These are phyloP conservation scores for Echinochloa phyllopogon DNA, from an alignment of 176 grass and related monocot species.

Conservation along the genomic window DNA sequence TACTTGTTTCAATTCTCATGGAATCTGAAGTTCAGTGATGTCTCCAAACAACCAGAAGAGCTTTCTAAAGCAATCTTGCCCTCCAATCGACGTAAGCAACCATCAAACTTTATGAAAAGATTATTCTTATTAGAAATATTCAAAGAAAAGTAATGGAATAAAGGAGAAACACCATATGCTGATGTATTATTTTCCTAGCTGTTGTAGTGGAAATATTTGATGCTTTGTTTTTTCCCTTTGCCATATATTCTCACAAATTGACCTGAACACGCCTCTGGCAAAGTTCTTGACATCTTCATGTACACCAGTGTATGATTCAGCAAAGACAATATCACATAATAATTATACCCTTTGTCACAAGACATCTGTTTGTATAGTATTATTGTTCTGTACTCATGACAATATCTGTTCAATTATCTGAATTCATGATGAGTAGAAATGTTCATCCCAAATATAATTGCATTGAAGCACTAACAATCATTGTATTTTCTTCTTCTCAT, in stretches of 20 bases:
- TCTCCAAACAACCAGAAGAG: conserved; percentile 13
- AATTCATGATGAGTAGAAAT: neutral
- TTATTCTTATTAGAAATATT: conserved; percentile 11
- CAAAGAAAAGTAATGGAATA: neutral
- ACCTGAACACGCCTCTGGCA: neutral
- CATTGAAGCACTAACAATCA: conserved; percentile 1
- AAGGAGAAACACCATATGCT: neutral
- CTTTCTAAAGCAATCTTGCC: conserved; percentile 30
- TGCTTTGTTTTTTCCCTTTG: neutral
- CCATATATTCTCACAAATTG: neutral
- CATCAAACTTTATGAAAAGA: conserved; percentile 13
- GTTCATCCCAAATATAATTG: neutral
- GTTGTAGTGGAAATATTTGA: neutral
- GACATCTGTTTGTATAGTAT: neutral
- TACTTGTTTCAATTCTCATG: conserved; percentile 38
- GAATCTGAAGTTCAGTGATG: conserved; percentile 26
- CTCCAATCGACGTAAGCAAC: neutral
- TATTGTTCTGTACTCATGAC: neutral
- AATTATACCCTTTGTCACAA: neutral
- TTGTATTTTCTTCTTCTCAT: neutral
- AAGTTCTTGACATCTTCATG: neutral
- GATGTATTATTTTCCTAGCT: conserved; percentile 12
- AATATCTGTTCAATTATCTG: neutral
- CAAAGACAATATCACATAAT: neutral
- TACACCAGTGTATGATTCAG: neutral